These are phyloP conservation scores for Zasmidium citrigriseum DNA, from an alignment of 2,329 filamentous ascomycete species.

Conservation along the genomic window DNA sequence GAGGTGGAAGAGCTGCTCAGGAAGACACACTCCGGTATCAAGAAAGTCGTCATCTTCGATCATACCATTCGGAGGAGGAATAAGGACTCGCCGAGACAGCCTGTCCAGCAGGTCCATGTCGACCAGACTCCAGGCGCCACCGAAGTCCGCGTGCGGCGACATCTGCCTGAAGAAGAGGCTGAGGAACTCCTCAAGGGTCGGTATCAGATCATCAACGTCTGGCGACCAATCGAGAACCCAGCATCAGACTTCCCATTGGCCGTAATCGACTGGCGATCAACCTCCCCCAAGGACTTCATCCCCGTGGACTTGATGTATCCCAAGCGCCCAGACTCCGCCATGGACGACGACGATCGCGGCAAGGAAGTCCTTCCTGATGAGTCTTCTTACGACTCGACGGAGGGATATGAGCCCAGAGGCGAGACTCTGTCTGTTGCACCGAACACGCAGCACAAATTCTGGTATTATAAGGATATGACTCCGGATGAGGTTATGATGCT, in stretches of 20 bases:
- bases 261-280: constrained; percentile 65
- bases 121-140: constrained; percentile 69
- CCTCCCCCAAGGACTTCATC: constrained; percentile 59
- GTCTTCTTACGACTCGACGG: constrained; percentile 48
- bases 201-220: constrained; percentile 71
- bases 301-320: constrained; percentile 66
- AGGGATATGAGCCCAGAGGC: constrained; percentile 63
- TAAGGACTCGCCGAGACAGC: constrained; percentile 59
- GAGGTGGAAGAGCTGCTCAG: constrained; percentile 62
- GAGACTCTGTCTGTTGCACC: constrained; percentile 64
- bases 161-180: constrained; percentile 57
- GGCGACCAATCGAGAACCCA: constrained; percentile 65
- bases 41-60: constrained; percentile 69
- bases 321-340: constrained; percentile 39
- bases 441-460: constrained; percentile 61
- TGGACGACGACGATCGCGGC: constrained; percentile 55
- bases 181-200: constrained; percentile 59
- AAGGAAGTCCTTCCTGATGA: constrained; percentile 59
- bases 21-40: constrained; percentile 56
- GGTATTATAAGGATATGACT: constrained; percentile 69
- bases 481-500: constrained; percentile 56
- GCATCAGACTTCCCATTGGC: constrained; percentile 69
- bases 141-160: constrained; percentile 61
- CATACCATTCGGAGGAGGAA: constrained; percentile 65
- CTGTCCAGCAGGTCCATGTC: constrained; percentile 70